Conservation (phyloP, 345 rosid species). For the Geranium rotundifolium region DNA sequence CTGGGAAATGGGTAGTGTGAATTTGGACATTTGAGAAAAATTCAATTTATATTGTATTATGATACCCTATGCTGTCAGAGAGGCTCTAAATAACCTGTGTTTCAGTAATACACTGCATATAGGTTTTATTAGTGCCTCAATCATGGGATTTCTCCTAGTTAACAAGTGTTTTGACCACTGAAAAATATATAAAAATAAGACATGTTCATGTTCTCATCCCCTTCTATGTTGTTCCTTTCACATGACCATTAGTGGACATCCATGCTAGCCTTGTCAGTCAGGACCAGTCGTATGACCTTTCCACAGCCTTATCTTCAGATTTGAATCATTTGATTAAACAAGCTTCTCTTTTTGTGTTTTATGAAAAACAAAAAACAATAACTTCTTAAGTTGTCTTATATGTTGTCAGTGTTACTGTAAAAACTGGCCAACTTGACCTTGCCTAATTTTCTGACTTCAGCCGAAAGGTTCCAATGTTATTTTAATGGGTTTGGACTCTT, state of each 20-base stretch:
- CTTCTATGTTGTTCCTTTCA: background rate
- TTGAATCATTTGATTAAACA: background rate
- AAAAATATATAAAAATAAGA: background rate
- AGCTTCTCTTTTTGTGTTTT: background rate
- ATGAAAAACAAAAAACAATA: no score
- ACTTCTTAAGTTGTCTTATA: background rate
- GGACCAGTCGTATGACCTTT: background rate
- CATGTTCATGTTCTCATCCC: background rate
- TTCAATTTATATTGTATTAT: background rate
- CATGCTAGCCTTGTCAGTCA: background rate
- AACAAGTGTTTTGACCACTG: background rate
- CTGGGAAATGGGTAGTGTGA: no score
- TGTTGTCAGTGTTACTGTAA: background rate
- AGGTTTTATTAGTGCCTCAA: background rate
- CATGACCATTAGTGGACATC: background rate
- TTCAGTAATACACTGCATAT: background rate
- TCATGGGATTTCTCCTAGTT: background rate
- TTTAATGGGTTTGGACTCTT: background rate
- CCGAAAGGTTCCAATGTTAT: background rate
- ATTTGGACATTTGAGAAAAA: no score
- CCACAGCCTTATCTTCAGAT: background rate
- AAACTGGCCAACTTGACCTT: background rate
- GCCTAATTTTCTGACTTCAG: background rate
- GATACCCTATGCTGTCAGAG: background rate
- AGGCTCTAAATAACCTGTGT: background rate